Conservation (phyloP, 2,329 filamentous ascomycete species). For the Ophiostoma australiae region DNA sequence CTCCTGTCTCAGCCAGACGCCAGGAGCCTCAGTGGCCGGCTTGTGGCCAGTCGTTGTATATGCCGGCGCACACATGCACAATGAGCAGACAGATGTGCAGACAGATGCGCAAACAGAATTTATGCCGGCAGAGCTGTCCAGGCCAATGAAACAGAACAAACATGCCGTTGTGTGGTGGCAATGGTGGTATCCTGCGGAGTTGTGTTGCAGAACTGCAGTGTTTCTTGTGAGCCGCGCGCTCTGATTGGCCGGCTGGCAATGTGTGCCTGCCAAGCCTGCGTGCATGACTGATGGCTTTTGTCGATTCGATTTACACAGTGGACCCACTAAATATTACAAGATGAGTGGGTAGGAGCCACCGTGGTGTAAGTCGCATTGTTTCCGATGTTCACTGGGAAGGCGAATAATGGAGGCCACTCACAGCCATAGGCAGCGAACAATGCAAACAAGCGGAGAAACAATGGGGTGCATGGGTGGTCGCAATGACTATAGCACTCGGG, state of each 20-base stretch:
- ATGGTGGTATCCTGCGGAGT: neutral
- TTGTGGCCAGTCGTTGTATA: neutral
- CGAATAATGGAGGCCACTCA: constrained; percentile 4
- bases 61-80: neutral
- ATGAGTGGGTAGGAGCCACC: neutral
- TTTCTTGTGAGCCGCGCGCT: neutral
- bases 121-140: neutral
- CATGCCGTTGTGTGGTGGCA: constrained; percentile 6
- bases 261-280: neutral
- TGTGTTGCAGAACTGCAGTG: constrained; percentile 11
- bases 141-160: neutral
- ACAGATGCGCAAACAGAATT: neutral
- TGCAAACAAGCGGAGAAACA: constrained; percentile 2
- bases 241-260: neutral
- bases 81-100: neutral
- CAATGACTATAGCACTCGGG: neutral
- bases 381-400: constrained; percentile 4
- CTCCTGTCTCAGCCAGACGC: constrained; percentile 11
- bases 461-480: neutral
- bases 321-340: neutral
- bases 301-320: neutral
- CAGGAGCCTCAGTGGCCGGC: neutral
- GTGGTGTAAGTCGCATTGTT: constrained; percentile 11
- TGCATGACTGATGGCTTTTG: neutral
- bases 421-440: constrained; percentile 4